Evolutionary conservation across 306 rosid genomes (phyloP).

Genomic region (Lathyrus aphaca): DNA sequence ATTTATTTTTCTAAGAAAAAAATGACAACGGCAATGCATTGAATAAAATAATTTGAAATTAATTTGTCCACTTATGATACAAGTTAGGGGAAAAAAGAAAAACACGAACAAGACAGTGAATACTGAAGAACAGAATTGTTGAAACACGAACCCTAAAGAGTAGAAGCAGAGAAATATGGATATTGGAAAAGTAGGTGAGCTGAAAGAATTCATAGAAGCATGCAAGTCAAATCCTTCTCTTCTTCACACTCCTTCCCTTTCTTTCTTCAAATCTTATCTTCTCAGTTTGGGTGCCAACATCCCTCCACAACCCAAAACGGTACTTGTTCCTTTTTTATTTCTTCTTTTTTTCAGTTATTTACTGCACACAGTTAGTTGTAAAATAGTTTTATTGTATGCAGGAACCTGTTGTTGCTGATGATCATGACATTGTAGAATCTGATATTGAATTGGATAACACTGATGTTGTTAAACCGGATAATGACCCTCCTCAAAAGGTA

Average conservation of each 20-base stretch:
- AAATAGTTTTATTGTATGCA: slow-evolving; percentile 22
- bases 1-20: no score
- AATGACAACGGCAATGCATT: no score
- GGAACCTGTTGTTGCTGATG: slow-evolving; percentile 50
- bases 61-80: no score
- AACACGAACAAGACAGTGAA: no score
- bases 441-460: slow-evolving; percentile 72
- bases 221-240: slow-evolving; percentile 75
- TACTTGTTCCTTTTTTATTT: not conserved
- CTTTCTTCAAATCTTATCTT: slow-evolving; percentile 85
- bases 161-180: slow-evolving; percentile 47
- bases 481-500: slow-evolving; percentile 81
- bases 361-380: slow-evolving; percentile 1
- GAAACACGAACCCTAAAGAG: not conserved
- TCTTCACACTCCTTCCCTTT: slow-evolving; percentile 63
- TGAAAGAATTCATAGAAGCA: slow-evolving; percentile 55
- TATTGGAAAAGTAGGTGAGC: slow-evolving; percentile 44
- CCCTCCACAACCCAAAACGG: slow-evolving; percentile 59
- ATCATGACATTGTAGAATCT: slow-evolving; percentile 64
- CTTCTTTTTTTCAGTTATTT: not conserved
- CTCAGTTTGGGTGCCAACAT: slow-evolving; percentile 80
- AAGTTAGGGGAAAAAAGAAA: no score
- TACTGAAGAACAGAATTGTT: no score
- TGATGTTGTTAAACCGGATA: slow-evolving; percentile 69
- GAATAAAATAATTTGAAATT: no score